Evolutionary conservation across 306 rosid species (phyloP).

Genomic region (Quercus robur): DNA sequence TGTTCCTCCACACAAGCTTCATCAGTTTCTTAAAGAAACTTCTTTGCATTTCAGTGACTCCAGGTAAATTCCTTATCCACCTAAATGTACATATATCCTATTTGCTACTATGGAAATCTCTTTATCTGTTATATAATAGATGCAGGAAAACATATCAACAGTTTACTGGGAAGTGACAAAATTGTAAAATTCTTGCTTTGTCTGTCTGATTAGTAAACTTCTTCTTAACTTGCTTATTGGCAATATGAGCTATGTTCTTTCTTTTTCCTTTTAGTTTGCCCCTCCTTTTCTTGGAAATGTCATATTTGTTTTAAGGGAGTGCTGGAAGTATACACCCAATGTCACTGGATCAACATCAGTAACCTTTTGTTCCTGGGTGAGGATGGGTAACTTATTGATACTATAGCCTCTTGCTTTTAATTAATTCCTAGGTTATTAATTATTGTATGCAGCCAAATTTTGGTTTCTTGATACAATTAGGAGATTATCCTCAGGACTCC

Average conservation of each 20-base stretch:
- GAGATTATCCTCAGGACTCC: neutral
- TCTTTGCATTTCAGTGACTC: conserved; percentile 61
- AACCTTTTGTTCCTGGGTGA: neutral
- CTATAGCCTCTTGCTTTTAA: neutral
- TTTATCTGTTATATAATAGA: neutral
- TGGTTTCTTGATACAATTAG: neutral
- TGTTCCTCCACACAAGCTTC: conserved; percentile 91
- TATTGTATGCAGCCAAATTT: neutral
- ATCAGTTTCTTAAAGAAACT: conserved; percentile 73
- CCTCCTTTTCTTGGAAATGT: neutral
- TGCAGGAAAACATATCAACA: neutral
- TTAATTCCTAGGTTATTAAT: neutral
- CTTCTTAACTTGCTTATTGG: neutral
- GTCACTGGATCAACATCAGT: neutral
- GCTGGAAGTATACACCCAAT: neutral
- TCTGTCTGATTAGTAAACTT: neutral
- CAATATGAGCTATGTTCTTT: neutral
- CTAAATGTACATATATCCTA: neutral
- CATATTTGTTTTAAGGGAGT: neutral
- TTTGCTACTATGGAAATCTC: neutral
- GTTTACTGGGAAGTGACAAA: neutral
- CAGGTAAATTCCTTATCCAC: conserved; percentile 34
- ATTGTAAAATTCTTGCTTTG: neutral
- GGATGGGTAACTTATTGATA: neutral
- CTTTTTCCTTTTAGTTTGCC: neutral